These are phyloP conservation scores for Cucumis sativus DNA, from an alignment of 306 rosid genomes.

Conservation along the genomic window DNA sequence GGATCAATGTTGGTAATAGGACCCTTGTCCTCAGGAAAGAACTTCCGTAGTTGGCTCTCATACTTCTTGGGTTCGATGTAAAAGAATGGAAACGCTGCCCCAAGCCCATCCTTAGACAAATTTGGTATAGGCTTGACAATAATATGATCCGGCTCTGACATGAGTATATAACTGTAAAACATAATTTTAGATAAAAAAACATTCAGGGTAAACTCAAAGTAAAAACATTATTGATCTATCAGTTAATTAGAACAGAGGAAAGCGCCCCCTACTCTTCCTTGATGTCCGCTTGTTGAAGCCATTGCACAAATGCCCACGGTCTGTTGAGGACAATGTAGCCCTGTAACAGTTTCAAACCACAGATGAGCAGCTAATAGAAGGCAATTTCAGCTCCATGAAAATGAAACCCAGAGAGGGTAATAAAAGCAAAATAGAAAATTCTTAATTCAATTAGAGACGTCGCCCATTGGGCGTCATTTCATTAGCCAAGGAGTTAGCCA, in stretches of 20 bases:
- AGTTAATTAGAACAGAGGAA: constrained; percentile 7
- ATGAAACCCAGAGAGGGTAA: not conserved
- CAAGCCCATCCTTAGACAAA: constrained; percentile 67
- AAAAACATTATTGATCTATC: not conserved
- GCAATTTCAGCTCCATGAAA: not conserved
- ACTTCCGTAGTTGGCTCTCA: constrained; percentile 62
- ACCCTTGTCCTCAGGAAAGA: constrained; percentile 66
- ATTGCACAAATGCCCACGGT: constrained; percentile 99
- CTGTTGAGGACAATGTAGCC: constrained; percentile 98
- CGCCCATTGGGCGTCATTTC: not conserved
- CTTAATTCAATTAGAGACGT: not conserved
- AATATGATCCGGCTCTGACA: constrained; percentile 94
- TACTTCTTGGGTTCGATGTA: constrained; percentile 89
- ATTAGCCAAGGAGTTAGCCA: not conserved
- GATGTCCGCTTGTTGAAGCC: constrained; percentile 86
- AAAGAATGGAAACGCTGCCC: constrained; percentile 96
- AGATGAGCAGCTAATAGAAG: not conserved
- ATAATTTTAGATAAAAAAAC: not conserved
- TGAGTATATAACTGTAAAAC: constrained; percentile 65
- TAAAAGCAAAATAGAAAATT: not conserved
- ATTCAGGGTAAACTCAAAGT: not conserved
- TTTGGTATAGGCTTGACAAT: constrained; percentile 95
- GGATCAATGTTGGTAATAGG: constrained; percentile 80
- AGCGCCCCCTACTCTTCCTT: constrained; percentile 77
- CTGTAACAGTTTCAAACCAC: constrained; percentile 27